phyloP scores from a whole-genome alignment of 2,329 filamentous ascomycete species.

The Fusarium vanettenii region DNA sequence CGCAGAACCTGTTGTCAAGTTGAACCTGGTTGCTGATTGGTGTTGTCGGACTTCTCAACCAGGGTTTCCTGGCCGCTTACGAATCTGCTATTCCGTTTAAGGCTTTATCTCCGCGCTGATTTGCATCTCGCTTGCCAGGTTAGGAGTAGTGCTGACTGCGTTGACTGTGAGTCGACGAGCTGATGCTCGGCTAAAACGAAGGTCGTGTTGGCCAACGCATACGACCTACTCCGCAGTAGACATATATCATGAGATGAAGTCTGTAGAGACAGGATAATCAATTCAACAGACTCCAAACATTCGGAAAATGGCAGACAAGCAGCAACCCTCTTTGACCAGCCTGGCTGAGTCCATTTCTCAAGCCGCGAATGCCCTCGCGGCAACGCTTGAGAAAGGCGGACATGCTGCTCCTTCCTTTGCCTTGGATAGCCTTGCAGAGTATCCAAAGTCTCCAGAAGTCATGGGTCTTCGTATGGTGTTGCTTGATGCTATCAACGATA shows the following conservation, averaged over 20 bases:
- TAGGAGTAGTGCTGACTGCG: background rate
- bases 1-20: background rate
- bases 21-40: background rate
- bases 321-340: background rate
- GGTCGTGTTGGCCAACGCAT: background rate
- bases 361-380: conserved; percentile 1
- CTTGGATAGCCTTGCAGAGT: conserved; percentile 9
- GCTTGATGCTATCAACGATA: conserved; percentile 15
- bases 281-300: background rate
- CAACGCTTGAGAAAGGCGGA: conserved; percentile 13
- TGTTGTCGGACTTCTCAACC: background rate
- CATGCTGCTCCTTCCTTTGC: conserved; percentile 9
- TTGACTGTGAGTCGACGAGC: background rate
- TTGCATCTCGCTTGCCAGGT: background rate
- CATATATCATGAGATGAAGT: background rate
- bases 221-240: background rate
- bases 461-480: conserved; percentile 21
- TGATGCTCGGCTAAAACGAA: background rate
- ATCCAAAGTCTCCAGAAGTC: conserved; percentile 22
- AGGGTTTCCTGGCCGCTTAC: background rate
- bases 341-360: conserved; percentile 16
- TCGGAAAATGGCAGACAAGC: background rate
- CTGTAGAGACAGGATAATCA: background rate
- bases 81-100: background rate
- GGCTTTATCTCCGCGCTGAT: background rate